Evolutionary conservation across 2,329 filamentous ascomycete genomes (phyloP), one percentile per base, ranked within the genome.

Genomic region (Cladosporium halotolerans): DNA sequence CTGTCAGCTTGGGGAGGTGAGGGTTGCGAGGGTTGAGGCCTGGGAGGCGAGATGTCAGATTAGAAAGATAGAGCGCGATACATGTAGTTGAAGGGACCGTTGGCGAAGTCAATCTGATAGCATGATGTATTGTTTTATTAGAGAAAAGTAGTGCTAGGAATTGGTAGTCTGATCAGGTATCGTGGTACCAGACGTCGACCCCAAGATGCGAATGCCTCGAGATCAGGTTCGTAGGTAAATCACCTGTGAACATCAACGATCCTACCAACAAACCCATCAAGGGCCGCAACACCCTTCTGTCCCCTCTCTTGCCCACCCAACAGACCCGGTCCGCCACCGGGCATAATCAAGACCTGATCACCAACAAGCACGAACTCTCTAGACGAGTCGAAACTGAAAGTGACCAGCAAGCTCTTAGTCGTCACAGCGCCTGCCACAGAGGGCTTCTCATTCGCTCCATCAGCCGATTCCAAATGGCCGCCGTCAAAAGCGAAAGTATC

Each of bases 331-430:
- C 82, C 82, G 13, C 84, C 83, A 3, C 86, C 86, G 58, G 88
- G 86, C 68, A 90, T 76, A 9, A 91, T 73, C 44, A 91, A 73
- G 23, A 89, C 81, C 56, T 80, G 81, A 38, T 84, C 84, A 2
- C 84, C 86, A 46, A 85, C 67, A 67, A 89, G 84, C 48, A 90
- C 79, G 79, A 85, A 91, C 67, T 91, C 87, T 50, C 83, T 79
- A 36, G 79, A 82, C 7, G 81, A 81, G 18, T 89, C 73, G 45
- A 91, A 78, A 60, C 88, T 84, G 54, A 92, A 75, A 1, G 79
- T 80, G 38, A 89, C 80, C 48, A 85, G 66, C 14, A 74, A 68
- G 10, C 61, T 54, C 13, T 58, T 34, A 7, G 64, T 60, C 3
- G 62, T 64, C 10, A 63, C 50, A 7, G 45, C 46, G 9, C 60